Evolutionary conservation across 2,329 filamentous ascomycete genomes (phyloP), one percentile per base, ranked within the genome.

Genomic region (Fonsecaea pugnacius): DNA sequence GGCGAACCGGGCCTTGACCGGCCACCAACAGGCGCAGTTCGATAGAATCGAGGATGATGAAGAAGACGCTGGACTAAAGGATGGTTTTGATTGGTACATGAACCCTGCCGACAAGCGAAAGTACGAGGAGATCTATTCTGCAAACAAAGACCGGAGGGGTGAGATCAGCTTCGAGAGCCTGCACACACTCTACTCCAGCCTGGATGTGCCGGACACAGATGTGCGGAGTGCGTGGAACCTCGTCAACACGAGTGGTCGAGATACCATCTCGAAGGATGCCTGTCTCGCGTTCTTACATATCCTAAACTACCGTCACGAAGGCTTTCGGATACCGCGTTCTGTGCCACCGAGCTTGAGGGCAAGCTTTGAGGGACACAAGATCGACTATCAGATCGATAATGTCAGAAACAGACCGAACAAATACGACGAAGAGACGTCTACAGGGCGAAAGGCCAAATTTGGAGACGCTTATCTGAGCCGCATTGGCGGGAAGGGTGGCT

Each of bases 11-110:
- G 92, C 92, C 51, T 82, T 99, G 68, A 90, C 89, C 14, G 90
- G 90, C 67, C 88, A 89, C 70, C 90, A 91, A 70, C 85, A 56
- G 57, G 63, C 64, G 6, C 60, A 64, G 48, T 97, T 98, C 76
- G 93, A 96, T 77, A 85, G 87, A 67, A 87, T 96, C 65, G 90
- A 92, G 60, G 80, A 82, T 64, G 90, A 92, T 71, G 87, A 89
- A 69, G 93, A 96, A 71, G 87, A 89, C 3, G 87, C 88, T 1
- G 92, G 92, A 0, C 82, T 99, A 67, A 96, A 96, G 76, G 92
- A 97, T 78, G 94, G 94, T 12, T 99, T 99, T 77, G 95, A 99
- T 77, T 99, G 95, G 95, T 99, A 99, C 81, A 99, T 99, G 92
- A 92, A 88, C 65, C 95, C 95, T 0, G 79, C 83, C 33, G 93